A percentile compares a stretch with the other conserved stretches of the same genome.
phyloP scores from a whole-genome alignment of 1,139 yeast species.

The Hyphopichia fennica region DNA sequence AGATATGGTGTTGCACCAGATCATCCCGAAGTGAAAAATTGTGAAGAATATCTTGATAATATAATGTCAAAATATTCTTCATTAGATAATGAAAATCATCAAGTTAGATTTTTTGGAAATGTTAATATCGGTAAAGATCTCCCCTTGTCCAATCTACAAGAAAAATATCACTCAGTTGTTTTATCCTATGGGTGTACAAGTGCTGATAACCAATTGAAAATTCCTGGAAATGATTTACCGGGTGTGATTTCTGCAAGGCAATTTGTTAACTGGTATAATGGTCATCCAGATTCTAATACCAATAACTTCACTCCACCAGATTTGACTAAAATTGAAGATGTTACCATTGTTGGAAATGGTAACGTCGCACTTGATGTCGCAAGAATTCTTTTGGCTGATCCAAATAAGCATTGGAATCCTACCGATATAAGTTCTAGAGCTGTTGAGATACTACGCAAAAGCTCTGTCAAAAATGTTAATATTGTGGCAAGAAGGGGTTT shows the following conservation, averaged over 20 bases:
- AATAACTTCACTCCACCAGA: constrained; percentile 46
- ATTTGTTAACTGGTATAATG: constrained; percentile 96
- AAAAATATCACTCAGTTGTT: constrained; percentile 69
- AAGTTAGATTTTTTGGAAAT: constrained; percentile 75
- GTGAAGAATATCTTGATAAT: constrained; percentile 76
- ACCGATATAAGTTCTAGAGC: constrained; percentile 80
- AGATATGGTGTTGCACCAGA: constrained; percentile 99
- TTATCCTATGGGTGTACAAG: constrained; percentile 81
- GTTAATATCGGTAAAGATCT: constrained; percentile 62
- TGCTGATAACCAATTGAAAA: constrained; percentile 52
- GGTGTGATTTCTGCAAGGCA: constrained; percentile 84
- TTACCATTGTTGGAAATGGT: constrained; percentile 91
- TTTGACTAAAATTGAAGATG: constrained; percentile 60
- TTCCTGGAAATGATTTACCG: constrained; percentile 59
- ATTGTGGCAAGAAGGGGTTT: constrained; percentile 87
- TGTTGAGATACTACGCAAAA: constrained; percentile 46
- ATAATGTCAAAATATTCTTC: constrained; percentile 41
- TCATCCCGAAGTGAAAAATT: constrained; percentile 93
- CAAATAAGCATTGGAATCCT: constrained; percentile 51
- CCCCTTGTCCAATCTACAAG: constrained; percentile 45
- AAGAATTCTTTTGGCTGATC: constrained; percentile 66
- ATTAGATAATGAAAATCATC: constrained; percentile 15
- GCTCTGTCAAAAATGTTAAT: constrained; percentile 61
- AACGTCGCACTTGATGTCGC: constrained; percentile 96
- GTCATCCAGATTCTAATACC: constrained; percentile 62